Conservation (phyloP, 1,284 basidiomycete species). For the Ustilago loliicola region DNA sequence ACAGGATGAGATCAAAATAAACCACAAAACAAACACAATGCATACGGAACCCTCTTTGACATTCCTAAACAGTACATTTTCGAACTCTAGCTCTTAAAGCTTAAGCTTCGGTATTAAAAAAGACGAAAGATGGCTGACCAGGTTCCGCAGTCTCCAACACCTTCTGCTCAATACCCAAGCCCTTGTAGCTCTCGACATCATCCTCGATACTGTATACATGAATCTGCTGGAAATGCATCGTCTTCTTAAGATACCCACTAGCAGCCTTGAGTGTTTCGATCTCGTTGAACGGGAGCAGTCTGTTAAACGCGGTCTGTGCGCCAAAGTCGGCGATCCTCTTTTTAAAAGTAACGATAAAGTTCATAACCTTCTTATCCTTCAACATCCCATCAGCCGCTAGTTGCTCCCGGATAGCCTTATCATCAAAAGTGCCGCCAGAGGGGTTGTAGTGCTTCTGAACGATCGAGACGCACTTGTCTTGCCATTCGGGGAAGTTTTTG, state of each 20-base stretch:
- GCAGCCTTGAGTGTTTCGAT: slow-evolving; percentile 76
- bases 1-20: too few species aligned
- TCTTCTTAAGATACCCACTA: slow-evolving; percentile 81
- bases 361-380: slow-evolving; percentile 97
- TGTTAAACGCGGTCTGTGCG: slow-evolving; percentile 83
- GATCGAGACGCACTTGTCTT: slow-evolving; percentile 83
- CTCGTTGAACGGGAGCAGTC: slow-evolving; percentile 90
- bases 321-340: slow-evolving; percentile 87
- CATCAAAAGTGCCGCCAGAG: slow-evolving; percentile 80
- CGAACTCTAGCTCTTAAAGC: not conserved
- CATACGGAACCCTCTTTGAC: too few species aligned
- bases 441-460: slow-evolving; percentile 80
- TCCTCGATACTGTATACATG: slow-evolving; percentile 81
- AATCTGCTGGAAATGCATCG: slow-evolving; percentile 81
- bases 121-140: slow-evolving; percentile 72
- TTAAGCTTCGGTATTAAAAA: slow-evolving; percentile 35
- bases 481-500: slow-evolving; percentile 92
- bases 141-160: slow-evolving; percentile 90
- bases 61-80: not conserved
- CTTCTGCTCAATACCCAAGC: slow-evolving; percentile 76
- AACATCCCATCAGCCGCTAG: slow-evolving; percentile 83
- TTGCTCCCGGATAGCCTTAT: slow-evolving; percentile 81
- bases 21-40: too few species aligned
- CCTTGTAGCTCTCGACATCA: slow-evolving; percentile 74
- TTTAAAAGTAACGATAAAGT: slow-evolving; percentile 93